Evolutionary conservation across 805 yeast species (phyloP).

Genomic region (Candida pseudofarinosa): DNA sequence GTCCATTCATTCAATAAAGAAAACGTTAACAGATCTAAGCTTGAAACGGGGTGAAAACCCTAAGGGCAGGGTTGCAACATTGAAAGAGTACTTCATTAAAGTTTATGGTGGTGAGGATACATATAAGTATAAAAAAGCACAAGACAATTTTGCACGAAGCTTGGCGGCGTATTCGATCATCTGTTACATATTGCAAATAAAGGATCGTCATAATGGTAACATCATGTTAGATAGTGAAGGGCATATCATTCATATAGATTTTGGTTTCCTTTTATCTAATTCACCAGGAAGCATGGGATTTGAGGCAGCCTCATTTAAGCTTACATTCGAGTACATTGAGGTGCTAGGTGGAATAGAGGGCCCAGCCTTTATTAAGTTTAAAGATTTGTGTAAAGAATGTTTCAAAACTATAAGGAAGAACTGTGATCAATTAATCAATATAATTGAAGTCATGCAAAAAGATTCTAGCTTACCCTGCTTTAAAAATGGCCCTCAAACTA

Average conservation of each 20-base stretch:
- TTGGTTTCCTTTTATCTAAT: conserved; percentile 88
- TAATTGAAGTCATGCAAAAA: conserved; percentile 92
- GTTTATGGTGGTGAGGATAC: conserved; percentile 66
- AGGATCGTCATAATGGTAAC: conserved; percentile 96
- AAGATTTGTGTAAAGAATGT: conserved; percentile 60
- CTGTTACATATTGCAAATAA: conserved; percentile 85
- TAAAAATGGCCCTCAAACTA: conserved; percentile 79
- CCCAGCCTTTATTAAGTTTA: conserved; percentile 56
- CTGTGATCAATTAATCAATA: conserved; percentile 67
- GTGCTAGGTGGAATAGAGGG: conserved; percentile 77
- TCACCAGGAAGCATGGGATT: conserved; percentile 97
- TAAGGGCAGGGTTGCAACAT: conserved; percentile 63
- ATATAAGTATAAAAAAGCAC: conserved; percentile 63
- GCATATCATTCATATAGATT: conserved; percentile 91
- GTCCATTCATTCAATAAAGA: conserved; percentile 90
- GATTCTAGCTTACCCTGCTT: conserved; percentile 91
- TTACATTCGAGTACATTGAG: conserved; percentile 86
- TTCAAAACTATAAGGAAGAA: conserved; percentile 71
- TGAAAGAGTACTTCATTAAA: conserved; percentile 73
- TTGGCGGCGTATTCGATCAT: conserved; percentile 90
- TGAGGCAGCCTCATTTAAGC: conserved; percentile 95
- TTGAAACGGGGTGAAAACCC: conserved; percentile 64
- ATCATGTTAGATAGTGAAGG: conserved; percentile 96
- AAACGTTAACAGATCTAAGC: conserved; percentile 77
- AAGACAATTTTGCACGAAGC: conserved; percentile 78